These are phyloP conservation scores for Pterocarpus santalinus DNA, from an alignment of 306 rosid species.

Conservation along the genomic window DNA sequence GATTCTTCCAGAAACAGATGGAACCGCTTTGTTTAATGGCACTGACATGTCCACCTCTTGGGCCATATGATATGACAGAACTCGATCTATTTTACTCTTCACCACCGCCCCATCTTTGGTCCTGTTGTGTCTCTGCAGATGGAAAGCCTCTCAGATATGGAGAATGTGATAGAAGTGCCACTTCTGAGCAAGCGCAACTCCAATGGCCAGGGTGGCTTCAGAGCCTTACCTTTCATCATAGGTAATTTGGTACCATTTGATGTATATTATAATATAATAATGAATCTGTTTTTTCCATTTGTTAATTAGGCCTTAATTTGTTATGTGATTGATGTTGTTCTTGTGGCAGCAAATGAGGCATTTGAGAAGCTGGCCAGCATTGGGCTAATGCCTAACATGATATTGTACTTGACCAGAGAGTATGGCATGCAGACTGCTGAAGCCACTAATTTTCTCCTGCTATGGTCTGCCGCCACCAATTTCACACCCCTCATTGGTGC, in stretches of 20 bases:
- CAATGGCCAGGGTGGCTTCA: conserved; percentile 44
- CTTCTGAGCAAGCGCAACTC: conserved; percentile 31
- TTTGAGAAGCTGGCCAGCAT: conserved; percentile 47
- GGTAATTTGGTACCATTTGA: conserved; percentile 22
- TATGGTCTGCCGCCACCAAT: conserved; percentile 47
- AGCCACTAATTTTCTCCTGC: conserved; percentile 43
- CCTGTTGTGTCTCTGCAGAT: not conserved
- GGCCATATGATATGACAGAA: not conserved
- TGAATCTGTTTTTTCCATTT: not conserved
- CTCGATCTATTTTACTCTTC: not conserved
- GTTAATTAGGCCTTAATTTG: not conserved
- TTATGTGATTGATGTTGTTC: not conserved
- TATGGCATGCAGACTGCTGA: conserved; percentile 40
- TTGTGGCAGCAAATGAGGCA: conserved; percentile 47
- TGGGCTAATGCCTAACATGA: conserved; percentile 49
- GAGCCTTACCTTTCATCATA: conserved; percentile 52
- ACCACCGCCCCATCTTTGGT: not conserved
- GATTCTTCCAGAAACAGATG: not conserved
- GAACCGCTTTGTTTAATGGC: not conserved
- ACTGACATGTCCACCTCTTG: not conserved
- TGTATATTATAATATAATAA: too few species aligned
- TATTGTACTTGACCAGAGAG: conserved; percentile 47
- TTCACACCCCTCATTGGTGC: conserved; percentile 46
- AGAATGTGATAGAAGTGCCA: conserved; percentile 36
- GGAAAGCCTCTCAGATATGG: conserved; percentile 23